Evolutionary conservation across 768 basidiomycete species (phyloP), one percentile per base, ranked within the genome.

Genomic region (Nidularia pulvinata): DNA sequence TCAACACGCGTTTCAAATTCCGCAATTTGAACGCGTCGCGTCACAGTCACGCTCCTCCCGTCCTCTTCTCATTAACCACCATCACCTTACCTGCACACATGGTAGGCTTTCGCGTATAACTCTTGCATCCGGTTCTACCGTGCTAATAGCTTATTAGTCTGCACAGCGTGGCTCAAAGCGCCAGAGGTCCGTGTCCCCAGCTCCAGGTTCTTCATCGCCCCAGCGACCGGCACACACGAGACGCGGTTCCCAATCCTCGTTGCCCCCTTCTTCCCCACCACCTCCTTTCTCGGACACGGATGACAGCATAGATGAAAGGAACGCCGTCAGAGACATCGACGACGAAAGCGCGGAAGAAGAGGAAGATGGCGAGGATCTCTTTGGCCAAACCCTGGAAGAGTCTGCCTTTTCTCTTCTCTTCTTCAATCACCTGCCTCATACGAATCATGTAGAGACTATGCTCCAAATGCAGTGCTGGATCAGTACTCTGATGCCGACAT

Each of bases 321-420:
- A 89, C 58, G 83, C 78, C 1, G 77, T 89, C 4, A 74, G 67
- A 51, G 84, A 89, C 61, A 71, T 83, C 11, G 85, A 85, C n/a
- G 86, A 85, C 49, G 88, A 76, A 32, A 86, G 85, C 49, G 88
- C 76, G 30, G 91, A 85, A 5, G 91, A 84, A 14, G 91, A 88
- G 9, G 93, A 81, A n/a, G 89, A 91, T 22, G 92, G 91, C 36
- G 96, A 98, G 68, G 96, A 98, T 72, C 83, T 99, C 43, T 98
- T 95, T 68, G 91, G 80, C 34, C 85, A 94, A n/a, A 77, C 75
- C 48, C 69, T 92, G 54, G 83, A 89, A 68, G 80, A 79, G 95
- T 92, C 65, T 60, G 84, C 55, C 55, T 34, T 47, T 54, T 52
- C 37, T 50, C 10, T 44, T 33, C 19, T 19, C 19, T 19, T 19